phyloP scores from a whole-genome alignment of 1,284 basidiomycete species.

The Tremellales sp. region DNA sequence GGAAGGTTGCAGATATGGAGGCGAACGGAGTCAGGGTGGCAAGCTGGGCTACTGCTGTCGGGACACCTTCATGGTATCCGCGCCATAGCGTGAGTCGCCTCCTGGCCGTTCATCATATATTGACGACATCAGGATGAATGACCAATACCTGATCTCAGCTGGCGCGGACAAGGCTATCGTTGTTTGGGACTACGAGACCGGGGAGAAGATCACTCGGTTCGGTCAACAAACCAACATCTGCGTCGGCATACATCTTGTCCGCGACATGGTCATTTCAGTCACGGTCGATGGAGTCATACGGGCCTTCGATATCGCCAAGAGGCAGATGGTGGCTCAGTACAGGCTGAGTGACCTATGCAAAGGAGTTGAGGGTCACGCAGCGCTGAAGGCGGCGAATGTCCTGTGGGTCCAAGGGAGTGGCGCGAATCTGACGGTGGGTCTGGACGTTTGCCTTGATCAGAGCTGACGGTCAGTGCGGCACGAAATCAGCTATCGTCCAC shows the following conservation, averaged over 20 bases:
- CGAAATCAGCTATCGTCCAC: conserved; percentile 52
- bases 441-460: neutral
- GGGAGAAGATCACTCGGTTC: conserved; percentile 81
- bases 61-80: conserved; percentile 53
- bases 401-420: conserved; percentile 75
- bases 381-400: conserved; percentile 69
- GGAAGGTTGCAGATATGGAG: conserved; percentile 76
- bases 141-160: conserved; percentile 78
- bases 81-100: conserved; percentile 34
- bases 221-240: conserved; percentile 90
- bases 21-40: conserved; percentile 62
- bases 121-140: conserved; percentile 66
- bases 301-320: conserved; percentile 79
- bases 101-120: conserved; percentile 44
- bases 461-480: conserved; percentile 62
- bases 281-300: conserved; percentile 88
- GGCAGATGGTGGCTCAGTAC: conserved; percentile 89
- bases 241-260: conserved; percentile 80
- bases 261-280: conserved; percentile 69
- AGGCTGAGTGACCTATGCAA: conserved; percentile 65
- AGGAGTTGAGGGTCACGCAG: conserved; percentile 48
- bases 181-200: conserved; percentile 64
- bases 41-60: conserved; percentile 72
- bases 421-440: neutral
- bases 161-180: conserved; percentile 86